Percentiles rank a stretch among this genome's conserved stretches.
Conservation (phyloP, 2,329 filamentous ascomycete genomes). For the Calonectria hongkongensis region DNA sequence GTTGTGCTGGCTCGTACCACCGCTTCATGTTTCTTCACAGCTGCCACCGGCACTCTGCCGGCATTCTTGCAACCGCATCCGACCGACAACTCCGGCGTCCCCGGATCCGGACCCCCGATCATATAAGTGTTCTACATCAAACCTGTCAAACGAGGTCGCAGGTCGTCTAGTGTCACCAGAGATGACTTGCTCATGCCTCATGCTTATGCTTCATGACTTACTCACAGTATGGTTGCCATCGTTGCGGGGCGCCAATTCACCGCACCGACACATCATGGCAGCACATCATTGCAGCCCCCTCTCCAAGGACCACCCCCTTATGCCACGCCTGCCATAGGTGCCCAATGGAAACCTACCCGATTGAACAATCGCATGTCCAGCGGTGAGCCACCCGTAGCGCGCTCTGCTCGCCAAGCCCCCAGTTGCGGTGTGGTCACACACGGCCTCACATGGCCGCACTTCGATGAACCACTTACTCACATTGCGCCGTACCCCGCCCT, state of each 20-base stretch:
- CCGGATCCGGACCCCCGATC: constrained; percentile 47
- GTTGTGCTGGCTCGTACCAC: constrained; percentile 26
- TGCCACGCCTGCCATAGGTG: constrained; percentile 3
- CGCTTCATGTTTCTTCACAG: background rate
- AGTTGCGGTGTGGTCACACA: constrained; percentile 29
- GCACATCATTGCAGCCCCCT: constrained; percentile 22
- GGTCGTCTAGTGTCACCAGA: constrained; percentile 10
- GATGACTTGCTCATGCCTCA: constrained; percentile 22
- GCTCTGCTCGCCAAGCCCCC: constrained; percentile 18
- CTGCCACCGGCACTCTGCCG: constrained; percentile 35
- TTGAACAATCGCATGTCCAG: constrained; percentile 21
- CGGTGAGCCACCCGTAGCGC: constrained; percentile 22
- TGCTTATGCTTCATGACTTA: constrained; percentile 22
- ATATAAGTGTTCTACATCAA: constrained; percentile 17
- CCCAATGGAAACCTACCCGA: constrained; percentile 24
- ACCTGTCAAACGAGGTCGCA: constrained; percentile 1
- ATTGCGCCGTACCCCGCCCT: constrained; percentile 21
- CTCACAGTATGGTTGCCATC: constrained; percentile 10
- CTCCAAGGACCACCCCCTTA: background rate
- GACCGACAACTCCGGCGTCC: constrained; percentile 45
- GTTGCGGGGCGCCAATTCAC: constrained; percentile 19
- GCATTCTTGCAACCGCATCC: constrained; percentile 40
- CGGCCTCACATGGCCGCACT: constrained; percentile 22
- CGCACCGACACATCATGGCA: constrained; percentile 25
- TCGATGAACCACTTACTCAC: constrained; percentile 25